Percentiles rank a stretch among this genome's conserved stretches.
Evolutionary conservation across 2,329 filamentous ascomycete species (phyloP).

Genomic region (Neopestalotiopsis rosae): DNA sequence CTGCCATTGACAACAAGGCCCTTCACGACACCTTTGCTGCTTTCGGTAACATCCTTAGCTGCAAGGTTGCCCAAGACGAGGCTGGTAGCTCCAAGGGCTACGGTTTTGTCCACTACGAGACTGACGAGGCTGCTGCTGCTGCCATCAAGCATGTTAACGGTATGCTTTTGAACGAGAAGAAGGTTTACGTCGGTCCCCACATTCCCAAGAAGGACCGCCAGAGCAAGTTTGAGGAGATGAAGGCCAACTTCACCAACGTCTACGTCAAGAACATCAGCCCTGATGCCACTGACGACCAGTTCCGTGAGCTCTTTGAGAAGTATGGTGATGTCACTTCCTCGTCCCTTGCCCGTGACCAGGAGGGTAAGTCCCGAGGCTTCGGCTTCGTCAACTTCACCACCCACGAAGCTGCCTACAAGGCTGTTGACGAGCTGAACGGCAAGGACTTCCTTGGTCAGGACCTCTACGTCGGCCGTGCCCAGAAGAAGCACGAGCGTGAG

Average conservation of each 20-base stretch:
- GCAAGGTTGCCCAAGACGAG: slow-evolving; percentile 99
- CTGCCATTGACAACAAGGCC: slow-evolving; percentile 99
- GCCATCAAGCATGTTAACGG: slow-evolving; percentile 99
- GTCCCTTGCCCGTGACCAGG: slow-evolving; percentile 85
- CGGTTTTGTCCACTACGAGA: slow-evolving; percentile 99
- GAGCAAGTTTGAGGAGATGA: slow-evolving; percentile 99
- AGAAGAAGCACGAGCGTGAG: slow-evolving; percentile 99
- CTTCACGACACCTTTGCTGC: slow-evolving; percentile 99
- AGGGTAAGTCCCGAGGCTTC: slow-evolving; percentile 94
- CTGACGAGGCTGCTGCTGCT: slow-evolving; percentile 92
- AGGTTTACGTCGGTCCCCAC: slow-evolving; percentile 98
- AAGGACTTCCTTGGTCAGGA: slow-evolving; percentile 94
- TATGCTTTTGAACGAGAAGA: slow-evolving; percentile 99
- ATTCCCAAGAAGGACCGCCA: slow-evolving; percentile 99
- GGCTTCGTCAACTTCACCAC: slow-evolving; percentile 96
- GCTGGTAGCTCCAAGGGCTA: slow-evolving; percentile 97
- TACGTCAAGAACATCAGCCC: slow-evolving; percentile 97
- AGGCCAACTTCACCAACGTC: slow-evolving; percentile 99
- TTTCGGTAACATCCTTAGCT: slow-evolving; percentile 98
- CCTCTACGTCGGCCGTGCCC: slow-evolving; percentile 95
- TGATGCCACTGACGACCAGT: slow-evolving; percentile 90
- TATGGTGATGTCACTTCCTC: slow-evolving; percentile 95
- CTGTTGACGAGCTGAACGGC: slow-evolving; percentile 91
- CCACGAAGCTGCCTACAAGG: slow-evolving; percentile 84
- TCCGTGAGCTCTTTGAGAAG: slow-evolving; percentile 90